These are phyloP conservation scores for Triglochin maritima DNA, from an alignment of 106 monocot genomes.

Conservation along the genomic window DNA sequence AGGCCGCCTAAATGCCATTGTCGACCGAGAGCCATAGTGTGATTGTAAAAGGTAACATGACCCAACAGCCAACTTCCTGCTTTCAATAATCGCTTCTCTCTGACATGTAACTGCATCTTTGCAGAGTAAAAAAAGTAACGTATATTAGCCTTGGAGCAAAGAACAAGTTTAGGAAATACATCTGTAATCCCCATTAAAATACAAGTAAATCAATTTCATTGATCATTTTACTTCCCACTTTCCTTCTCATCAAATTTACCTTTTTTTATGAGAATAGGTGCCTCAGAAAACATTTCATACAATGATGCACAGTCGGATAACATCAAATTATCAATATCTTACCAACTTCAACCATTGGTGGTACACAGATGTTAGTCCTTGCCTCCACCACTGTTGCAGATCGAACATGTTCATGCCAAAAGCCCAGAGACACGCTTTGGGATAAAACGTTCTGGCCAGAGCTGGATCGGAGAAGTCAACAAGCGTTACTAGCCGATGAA, in stretches of 20 bases:
- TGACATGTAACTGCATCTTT: conserved; percentile 29
- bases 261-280: too few relatives aligned
- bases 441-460: conserved; percentile 68
- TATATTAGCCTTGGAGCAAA: too few relatives aligned
- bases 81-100: conserved; percentile 30
- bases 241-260: too few relatives aligned
- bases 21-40: conserved; percentile 42
- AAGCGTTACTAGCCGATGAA: conserved; percentile 63
- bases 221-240: too few relatives aligned
- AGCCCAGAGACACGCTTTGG: conserved; percentile 84
- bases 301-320: too few relatives aligned
- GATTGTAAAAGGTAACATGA: conserved; percentile 74
- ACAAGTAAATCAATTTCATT: too few relatives aligned
- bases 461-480: conserved; percentile 87
- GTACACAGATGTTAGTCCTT: conserved; percentile 32
- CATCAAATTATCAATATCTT: conserved; percentile 9
- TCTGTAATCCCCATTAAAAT: too few relatives aligned
- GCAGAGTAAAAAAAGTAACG: too few relatives aligned
- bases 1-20: conserved; percentile 65
- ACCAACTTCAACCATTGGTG: conserved; percentile 64
- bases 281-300: too few relatives aligned
- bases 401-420: conserved; percentile 95
- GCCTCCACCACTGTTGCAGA: conserved; percentile 76
- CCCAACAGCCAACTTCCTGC: conserved; percentile 62
- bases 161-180: too few relatives aligned